These are phyloP conservation scores for Colletotrichum sp. DNA, from an alignment of 2,329 filamentous ascomycete species.

Conservation along the genomic window DNA sequence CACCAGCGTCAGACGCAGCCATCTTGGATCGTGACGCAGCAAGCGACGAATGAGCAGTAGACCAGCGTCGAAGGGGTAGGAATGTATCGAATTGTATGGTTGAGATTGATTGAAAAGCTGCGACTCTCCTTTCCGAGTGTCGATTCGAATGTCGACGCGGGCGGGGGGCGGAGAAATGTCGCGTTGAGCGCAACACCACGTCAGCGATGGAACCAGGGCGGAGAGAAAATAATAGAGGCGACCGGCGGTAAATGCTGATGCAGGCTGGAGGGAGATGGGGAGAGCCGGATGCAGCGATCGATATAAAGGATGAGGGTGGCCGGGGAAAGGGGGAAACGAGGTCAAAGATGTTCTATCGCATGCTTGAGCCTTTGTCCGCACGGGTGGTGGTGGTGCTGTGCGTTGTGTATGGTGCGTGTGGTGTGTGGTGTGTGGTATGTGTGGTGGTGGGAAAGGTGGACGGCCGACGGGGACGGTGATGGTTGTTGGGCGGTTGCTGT, in stretches of 20 bases:
- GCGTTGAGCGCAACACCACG: slow-evolving; percentile 15
- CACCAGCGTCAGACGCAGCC: slow-evolving; percentile 38
- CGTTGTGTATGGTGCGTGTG: neutral
- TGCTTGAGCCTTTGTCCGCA: slow-evolving; percentile 16
- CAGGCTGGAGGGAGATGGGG: neutral
- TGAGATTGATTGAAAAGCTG: neutral
- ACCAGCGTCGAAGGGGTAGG: neutral
- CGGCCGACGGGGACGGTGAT: neutral
- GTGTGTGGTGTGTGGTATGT: neutral
- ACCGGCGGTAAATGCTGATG: neutral
- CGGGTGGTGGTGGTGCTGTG: neutral
- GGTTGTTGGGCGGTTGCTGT: slow-evolving; percentile 22
- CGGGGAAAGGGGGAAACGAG: neutral
- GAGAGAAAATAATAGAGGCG: neutral
- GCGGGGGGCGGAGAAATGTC: neutral
- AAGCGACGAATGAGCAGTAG: neutral
- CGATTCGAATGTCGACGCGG: neutral
- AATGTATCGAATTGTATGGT: neutral
- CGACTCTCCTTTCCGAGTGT: neutral
- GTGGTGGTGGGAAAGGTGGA: neutral
- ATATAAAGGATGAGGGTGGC: neutral
- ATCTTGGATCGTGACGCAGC: slow-evolving; percentile 27
- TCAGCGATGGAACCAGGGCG: slow-evolving; percentile 12
- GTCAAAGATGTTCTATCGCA: slow-evolving; percentile 7
- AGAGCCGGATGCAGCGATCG: neutral